Evolutionary conservation across 192 early-diverging fungal species (phyloP).

Genomic region (Chytriomyces hyalinus): DNA sequence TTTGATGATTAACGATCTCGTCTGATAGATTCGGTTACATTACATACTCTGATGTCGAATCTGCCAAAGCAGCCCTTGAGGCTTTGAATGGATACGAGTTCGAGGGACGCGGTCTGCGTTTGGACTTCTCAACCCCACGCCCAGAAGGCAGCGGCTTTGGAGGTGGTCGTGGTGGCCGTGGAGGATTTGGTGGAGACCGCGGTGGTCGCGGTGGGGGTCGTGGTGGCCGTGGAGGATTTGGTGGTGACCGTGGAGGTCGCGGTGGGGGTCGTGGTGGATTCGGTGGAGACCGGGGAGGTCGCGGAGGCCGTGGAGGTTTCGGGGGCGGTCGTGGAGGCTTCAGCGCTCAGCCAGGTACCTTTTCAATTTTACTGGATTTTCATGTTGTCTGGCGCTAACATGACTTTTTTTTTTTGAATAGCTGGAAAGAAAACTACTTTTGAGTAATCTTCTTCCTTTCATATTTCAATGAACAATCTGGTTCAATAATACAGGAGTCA

Average conservation of each 20-base stretch:
- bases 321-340: conserved; percentile 33
- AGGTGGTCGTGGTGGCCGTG: conserved; percentile 47
- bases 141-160: conserved; percentile 44
- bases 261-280: conserved; percentile 57
- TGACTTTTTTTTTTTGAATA: neutral
- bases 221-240: conserved; percentile 58
- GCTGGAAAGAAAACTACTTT: conserved; percentile 52
- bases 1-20: neutral
- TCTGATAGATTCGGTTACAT: conserved; percentile 54
- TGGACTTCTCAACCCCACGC: conserved; percentile 75
- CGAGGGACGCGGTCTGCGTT: conserved; percentile 82
- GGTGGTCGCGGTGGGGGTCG: conserved; percentile 55
- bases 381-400: neutral
- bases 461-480: neutral
- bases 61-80: conserved; percentile 63
- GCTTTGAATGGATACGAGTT: conserved; percentile 78
- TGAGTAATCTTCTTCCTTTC: conserved; percentile 4
- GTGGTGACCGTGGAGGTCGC: conserved; percentile 53
- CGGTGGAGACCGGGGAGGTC: conserved; percentile 46
- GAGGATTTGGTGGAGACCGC: conserved; percentile 54
- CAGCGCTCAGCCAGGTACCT: conserved; percentile 16
- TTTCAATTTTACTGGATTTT: neutral
- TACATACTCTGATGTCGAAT: conserved; percentile 51
- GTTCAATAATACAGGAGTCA: neutral
- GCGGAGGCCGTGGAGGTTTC: conserved; percentile 41